Percentiles rank a stretch among this genome's conserved stretches.
phyloP scores from a whole-genome alignment of 352 stramenopile genomes.

The Pythium vanterpoolii region DNA sequence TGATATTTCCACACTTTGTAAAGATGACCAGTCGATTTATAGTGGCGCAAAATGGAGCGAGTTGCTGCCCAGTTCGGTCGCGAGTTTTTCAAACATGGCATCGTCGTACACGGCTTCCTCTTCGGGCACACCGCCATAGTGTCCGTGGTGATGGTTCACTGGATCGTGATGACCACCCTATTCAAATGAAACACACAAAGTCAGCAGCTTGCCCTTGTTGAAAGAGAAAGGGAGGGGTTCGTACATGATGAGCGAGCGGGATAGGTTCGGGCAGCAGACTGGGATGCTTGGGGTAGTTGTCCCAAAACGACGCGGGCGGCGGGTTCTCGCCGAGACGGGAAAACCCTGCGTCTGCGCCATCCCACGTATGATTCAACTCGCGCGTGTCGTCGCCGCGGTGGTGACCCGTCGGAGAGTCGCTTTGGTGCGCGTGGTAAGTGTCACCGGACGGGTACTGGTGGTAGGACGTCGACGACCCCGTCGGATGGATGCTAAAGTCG shows the following conservation, averaged over 20 bases:
- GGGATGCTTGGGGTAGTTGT: constrained; percentile 38
- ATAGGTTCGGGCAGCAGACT: constrained; percentile 29
- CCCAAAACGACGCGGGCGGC: constrained; percentile 37
- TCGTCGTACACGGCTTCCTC: constrained; percentile 39
- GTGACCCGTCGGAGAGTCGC: constrained; percentile 14
- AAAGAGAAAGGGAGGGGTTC: not conserved
- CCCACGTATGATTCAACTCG: constrained; percentile 31
- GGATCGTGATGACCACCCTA: constrained; percentile 33
- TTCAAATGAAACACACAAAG: not conserved
- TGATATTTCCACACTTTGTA: not conserved
- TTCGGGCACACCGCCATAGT: constrained; percentile 24
- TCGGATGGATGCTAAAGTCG: constrained; percentile 26
- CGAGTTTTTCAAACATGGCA: constrained; percentile 42
- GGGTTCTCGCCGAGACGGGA: constrained; percentile 38
- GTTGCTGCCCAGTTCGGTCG: constrained; percentile 36
- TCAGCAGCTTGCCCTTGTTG: not conserved
- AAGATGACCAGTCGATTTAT: constrained; percentile 19
- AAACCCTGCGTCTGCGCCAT: constrained; percentile 25
- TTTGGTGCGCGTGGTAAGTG: constrained; percentile 10
- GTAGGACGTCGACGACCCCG: constrained; percentile 2
- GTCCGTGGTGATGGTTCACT: constrained; percentile 8
- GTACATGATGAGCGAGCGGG: constrained; percentile 17
- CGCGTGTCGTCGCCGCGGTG: constrained; percentile 19
- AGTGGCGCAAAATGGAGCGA: constrained; percentile 41
- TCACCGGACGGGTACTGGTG: constrained; percentile 13